These are phyloP conservation scores for Skeletonema marinoi DNA, from an alignment of 108 stramenopile species.

Conservation along the genomic window DNA sequence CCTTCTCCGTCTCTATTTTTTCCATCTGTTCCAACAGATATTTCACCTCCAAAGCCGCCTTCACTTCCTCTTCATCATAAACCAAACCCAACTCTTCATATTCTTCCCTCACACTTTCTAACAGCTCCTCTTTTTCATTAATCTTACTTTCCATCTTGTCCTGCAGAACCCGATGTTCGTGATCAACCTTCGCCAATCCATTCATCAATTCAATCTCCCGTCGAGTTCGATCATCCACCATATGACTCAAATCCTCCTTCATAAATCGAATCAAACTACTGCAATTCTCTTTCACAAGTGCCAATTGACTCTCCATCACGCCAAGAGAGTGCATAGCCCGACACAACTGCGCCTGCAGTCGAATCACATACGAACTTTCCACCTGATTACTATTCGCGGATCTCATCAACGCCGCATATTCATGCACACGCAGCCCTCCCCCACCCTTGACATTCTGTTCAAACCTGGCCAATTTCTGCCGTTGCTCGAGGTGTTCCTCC, in stretches of 20 bases:
- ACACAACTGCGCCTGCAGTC: conserved; percentile 84
- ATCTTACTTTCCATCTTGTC: conserved; percentile 57
- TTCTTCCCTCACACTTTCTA: conserved; percentile 51
- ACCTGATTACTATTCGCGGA: conserved; percentile 22
- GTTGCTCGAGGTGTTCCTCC: conserved; percentile 38
- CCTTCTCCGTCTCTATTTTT: conserved; percentile 51
- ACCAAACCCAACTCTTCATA: conserved; percentile 49
- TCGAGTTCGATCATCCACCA: conserved; percentile 64
- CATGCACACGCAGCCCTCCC: conserved; percentile 34
- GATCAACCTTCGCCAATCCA: conserved; percentile 61
- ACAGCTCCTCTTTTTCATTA: conserved; percentile 49
- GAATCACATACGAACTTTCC: conserved; percentile 67
- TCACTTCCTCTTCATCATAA: conserved; percentile 46
- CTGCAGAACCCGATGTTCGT: conserved; percentile 54
- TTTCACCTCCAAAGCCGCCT: conserved; percentile 50
- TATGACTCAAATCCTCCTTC: conserved; percentile 54
- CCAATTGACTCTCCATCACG: conserved; percentile 79
- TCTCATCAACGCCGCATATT: conserved; percentile 42
- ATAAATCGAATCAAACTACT: conserved; percentile 50
- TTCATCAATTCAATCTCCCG: conserved; percentile 82
- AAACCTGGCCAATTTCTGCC: conserved; percentile 17
- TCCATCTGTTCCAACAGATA: conserved; percentile 50
- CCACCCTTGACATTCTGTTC: conserved; percentile 35
- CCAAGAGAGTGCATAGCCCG: conserved; percentile 84
- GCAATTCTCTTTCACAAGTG: conserved; percentile 52